phyloP scores from a whole-genome alignment of 176 grass and related monocot species.

The Lolium rigidum region DNA sequence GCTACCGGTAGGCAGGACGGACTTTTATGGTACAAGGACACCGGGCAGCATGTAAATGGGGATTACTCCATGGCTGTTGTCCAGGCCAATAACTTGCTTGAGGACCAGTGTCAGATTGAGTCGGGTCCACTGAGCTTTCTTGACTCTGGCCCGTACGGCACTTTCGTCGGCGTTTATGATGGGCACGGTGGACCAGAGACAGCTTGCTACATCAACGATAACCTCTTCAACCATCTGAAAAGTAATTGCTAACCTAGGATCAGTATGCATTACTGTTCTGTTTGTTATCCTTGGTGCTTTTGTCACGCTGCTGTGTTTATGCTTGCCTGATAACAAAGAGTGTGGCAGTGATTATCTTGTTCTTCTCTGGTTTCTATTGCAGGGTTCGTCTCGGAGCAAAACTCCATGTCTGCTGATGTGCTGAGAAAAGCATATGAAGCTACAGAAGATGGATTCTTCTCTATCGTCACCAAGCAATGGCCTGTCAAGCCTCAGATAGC shows the following conservation, averaged over 20 bases:
- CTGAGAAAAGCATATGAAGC: constrained; percentile 91
- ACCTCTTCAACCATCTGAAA: constrained; percentile 88
- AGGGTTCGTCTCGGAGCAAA: constrained; percentile 86
- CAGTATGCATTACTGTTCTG: neutral
- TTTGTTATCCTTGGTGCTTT: constrained; percentile 13
- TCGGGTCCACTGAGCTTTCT: constrained; percentile 70
- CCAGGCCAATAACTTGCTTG: constrained; percentile 90
- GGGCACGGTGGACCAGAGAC: constrained; percentile 96
- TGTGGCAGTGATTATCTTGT: neutral
- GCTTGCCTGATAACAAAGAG: neutral
- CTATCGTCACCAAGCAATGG: constrained; percentile 85
- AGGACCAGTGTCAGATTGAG: constrained; percentile 92
- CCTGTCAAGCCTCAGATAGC: constrained; percentile 92
- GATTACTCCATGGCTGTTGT: constrained; percentile 99
- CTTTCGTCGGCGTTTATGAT: constrained; percentile 89
- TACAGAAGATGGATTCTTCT: constrained; percentile 91
- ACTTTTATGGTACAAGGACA: constrained; percentile 95
- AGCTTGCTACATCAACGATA: constrained; percentile 80
- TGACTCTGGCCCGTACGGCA: constrained; percentile 78
- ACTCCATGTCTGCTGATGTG: constrained; percentile 83
- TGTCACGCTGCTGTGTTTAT: neutral
- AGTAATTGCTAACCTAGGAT: constrained; percentile 54
- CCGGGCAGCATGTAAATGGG: constrained; percentile 77
- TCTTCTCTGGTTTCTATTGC: constrained; percentile 41
- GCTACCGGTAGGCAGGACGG: constrained; percentile 68